Evolutionary conservation across 2,329 filamentous ascomycete species (phyloP).

Genomic region (Tympanopsis confertula): DNA sequence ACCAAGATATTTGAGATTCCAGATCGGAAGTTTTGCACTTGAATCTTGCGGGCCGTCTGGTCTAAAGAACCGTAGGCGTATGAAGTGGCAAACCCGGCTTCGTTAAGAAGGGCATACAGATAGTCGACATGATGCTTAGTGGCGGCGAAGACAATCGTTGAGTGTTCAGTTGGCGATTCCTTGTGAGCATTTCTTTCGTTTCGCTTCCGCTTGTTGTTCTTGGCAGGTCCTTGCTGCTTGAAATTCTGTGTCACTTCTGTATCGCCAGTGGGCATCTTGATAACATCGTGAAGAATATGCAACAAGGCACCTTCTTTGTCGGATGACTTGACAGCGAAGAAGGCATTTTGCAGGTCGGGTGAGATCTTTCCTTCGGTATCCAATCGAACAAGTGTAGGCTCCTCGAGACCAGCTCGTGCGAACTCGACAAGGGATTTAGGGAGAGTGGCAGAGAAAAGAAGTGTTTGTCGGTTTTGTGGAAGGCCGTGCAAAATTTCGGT

Average conservation of each 20-base stretch:
- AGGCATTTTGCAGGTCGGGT: slow-evolving; percentile 86
- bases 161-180: slow-evolving; percentile 73
- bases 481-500: slow-evolving; percentile 86
- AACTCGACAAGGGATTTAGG: slow-evolving; percentile 94
- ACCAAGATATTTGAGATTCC: slow-evolving; percentile 84
- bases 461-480: slow-evolving; percentile 72
- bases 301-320: slow-evolving; percentile 91
- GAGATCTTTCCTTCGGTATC: slow-evolving; percentile 95
- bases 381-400: slow-evolving; percentile 78
- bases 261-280: slow-evolving; percentile 70
- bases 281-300: slow-evolving; percentile 80
- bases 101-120: slow-evolving; percentile 64
- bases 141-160: slow-evolving; percentile 86
- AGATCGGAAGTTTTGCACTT: slow-evolving; percentile 78
- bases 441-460: slow-evolving; percentile 89
- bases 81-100: slow-evolving; percentile 77
- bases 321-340: slow-evolving; percentile 81
- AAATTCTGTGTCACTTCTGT: slow-evolving; percentile 38
- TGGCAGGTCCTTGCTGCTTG: slow-evolving; percentile 26
- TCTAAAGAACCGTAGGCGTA: slow-evolving; percentile 93
- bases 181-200: slow-evolving; percentile 37
- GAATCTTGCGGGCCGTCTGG: slow-evolving; percentile 81
- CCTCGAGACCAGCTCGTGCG: slow-evolving; percentile 81
- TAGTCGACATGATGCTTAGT: slow-evolving; percentile 99
- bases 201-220: slow-evolving; percentile 54